Evolutionary conservation across 2,329 filamentous ascomycete genomes (phyloP).

Genomic region (Cladosporium sp.): DNA sequence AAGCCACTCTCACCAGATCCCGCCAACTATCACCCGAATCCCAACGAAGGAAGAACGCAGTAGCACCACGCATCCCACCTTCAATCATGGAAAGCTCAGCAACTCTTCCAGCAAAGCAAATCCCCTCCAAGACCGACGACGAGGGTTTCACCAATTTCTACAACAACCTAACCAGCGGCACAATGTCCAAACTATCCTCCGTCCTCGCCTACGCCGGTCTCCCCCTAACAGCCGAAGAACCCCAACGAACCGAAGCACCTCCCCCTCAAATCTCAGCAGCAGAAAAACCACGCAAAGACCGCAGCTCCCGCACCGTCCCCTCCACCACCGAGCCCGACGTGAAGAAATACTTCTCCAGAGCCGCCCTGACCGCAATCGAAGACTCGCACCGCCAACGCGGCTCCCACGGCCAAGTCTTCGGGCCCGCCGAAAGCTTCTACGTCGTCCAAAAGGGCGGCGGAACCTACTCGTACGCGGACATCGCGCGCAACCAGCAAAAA

Average conservation of each 20-base stretch:
- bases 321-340: conserved; percentile 59
- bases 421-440: conserved; percentile 71
- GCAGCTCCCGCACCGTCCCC: conserved; percentile 22
- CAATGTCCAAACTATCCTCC: conserved; percentile 84
- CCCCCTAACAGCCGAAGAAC: conserved; percentile 52
- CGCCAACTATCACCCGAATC: conserved; percentile 29
- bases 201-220: conserved; percentile 90
- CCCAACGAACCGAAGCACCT: conserved; percentile 18
- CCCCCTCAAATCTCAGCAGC: background rate
- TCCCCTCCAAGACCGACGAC: conserved; percentile 24
- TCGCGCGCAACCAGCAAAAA: conserved; percentile 46
- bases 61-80: conserved; percentile 23
- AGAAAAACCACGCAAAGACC: conserved; percentile 26
- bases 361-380: conserved; percentile 72
- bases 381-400: conserved; percentile 49
- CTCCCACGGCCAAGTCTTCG: conserved; percentile 50
- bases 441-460: conserved; percentile 89
- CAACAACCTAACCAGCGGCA: conserved; percentile 71
- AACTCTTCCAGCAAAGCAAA: conserved; percentile 12
- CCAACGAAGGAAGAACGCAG: conserved; percentile 17
- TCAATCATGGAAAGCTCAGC: conserved; percentile 26
- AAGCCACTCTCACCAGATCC: conserved; percentile 26
- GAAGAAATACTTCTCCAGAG: conserved; percentile 75
- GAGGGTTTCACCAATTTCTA: conserved; percentile 90
- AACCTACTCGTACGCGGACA: conserved; percentile 88